Evolutionary conservation across 441 rosid genomes (phyloP).

Genomic region (Pelargonium cotyledonis): DNA sequence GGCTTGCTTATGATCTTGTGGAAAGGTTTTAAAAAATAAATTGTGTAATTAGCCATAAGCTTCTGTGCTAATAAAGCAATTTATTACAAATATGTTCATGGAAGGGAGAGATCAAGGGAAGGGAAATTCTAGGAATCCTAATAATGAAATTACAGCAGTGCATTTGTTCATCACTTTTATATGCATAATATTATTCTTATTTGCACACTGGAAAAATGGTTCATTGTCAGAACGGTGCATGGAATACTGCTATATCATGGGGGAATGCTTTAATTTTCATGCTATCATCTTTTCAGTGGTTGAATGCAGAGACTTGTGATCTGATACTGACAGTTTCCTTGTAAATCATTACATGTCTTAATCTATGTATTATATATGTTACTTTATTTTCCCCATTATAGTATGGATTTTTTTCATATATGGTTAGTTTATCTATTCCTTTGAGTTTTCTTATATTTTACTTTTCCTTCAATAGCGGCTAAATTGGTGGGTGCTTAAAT

Average conservation of each 20-base stretch:
- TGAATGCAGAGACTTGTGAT: background rate
- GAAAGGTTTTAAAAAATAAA: too few species aligned
- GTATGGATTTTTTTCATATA: background rate
- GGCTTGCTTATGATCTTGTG: too few species aligned
- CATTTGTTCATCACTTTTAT: background rate
- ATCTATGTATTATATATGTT: background rate
- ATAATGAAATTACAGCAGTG: background rate
- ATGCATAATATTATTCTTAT: background rate
- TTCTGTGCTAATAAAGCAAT: background rate
- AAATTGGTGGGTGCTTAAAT: too few species aligned
- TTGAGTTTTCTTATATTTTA: background rate
- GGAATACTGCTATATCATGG: background rate
- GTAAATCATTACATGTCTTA: background rate
- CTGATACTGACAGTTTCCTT: background rate
- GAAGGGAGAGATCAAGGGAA: background rate
- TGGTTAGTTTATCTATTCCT: background rate
- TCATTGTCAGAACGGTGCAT: background rate
- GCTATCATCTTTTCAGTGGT: background rate
- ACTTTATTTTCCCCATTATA: background rate
- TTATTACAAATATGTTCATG: background rate
- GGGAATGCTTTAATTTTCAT: background rate
- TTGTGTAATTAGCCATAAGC: background rate
- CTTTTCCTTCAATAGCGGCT: background rate
- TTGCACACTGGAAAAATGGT: background rate
- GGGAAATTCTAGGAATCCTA: conserved; percentile 2